These are phyloP conservation scores for Plantago ovata DNA, from an alignment of 257 asterid genomes.

Conservation along the genomic window DNA sequence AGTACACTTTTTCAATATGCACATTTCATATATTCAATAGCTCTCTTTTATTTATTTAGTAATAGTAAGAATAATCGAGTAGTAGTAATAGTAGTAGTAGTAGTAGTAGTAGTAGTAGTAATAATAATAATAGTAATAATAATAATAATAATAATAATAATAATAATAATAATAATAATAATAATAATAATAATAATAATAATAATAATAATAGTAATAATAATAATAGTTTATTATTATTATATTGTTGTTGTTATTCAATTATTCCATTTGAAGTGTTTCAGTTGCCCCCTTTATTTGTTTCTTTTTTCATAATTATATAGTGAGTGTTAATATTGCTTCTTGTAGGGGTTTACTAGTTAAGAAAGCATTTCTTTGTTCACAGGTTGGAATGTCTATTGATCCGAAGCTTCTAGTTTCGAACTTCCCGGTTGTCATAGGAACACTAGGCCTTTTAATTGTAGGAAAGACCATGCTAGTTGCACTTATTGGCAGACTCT, in stretches of 20 bases:
- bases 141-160: too few relatives aligned
- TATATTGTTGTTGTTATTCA: too few relatives aligned
- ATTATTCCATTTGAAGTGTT: constrained; percentile 3
- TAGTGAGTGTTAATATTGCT: constrained; percentile 3
- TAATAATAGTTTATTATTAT: background rate
- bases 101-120: too few relatives aligned
- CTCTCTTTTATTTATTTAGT: too few relatives aligned
- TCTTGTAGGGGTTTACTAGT: constrained; percentile 6
- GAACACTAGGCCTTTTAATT: constrained; percentile 75
- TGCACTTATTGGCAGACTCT: constrained; percentile 75
- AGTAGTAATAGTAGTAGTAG: too few relatives aligned
- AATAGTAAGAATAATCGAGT: too few relatives aligned
- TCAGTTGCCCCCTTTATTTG: constrained; percentile 10
- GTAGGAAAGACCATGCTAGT: constrained; percentile 89
- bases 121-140: too few relatives aligned
- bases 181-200: too few relatives aligned
- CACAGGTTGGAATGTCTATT: constrained; percentile 99
- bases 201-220: too few relatives aligned
- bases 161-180: too few relatives aligned
- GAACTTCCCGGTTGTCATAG: constrained; percentile 85
- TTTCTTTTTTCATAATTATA: constrained; percentile 1
- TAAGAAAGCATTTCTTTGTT: constrained; percentile 16
- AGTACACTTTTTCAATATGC: too few relatives aligned
- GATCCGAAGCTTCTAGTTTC: constrained; percentile 96
- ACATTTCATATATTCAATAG: too few relatives aligned